Evolutionary conservation across 2,329 filamentous ascomycete genomes (phyloP), one percentile per base, ranked within the genome.

Genomic region (Trichoderma sp.): DNA sequence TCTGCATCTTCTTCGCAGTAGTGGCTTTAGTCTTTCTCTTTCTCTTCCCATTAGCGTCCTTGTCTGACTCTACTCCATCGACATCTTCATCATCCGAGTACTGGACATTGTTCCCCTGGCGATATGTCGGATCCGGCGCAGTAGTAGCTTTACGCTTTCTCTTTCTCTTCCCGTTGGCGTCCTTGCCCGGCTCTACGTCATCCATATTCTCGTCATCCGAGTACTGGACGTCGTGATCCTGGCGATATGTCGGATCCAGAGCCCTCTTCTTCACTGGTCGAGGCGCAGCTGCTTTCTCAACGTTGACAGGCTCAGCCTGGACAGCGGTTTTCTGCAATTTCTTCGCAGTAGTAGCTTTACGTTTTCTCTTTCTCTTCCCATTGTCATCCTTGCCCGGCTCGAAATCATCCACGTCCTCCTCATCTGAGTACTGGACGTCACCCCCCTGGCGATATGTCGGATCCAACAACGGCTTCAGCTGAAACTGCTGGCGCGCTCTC

Each of bases 71-170:
- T 4, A 32, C 70, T 32, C 75, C 74, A 0, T 72, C 71, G 2
- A 75, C 76, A 24, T 43, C n/a, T n/a, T n/a, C 46, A 5, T 49
- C 43, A 2, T 70, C 75, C 0, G 75, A 72, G 26, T 75, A 72
- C 1, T 68, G 63, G 2, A 72, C 73, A 4, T 61, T 70, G 32
- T 67, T 63, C n/a, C 54, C 59, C 24, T 75, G 72, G 1, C 34
- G 39, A 24, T 77, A 77, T 8, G 26, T 5, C 1, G 68, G 37
- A 67, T 77, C 76, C 0, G 14, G 58, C 14, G 21, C 52, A 24
- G 63, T 49, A 11, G 52, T 26, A 6, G 24, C 52, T 1, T 34
- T 66, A 4, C 54, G 49, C 64, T 51, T 64, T 28, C 55, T 60
- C 46, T 61, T 69, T 26, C 32, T 34, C 32, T 34, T 68, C 5